These are phyloP conservation scores for Penicillium sp. DNA, from an alignment of 2,329 filamentous ascomycete species.

Conservation along the genomic window DNA sequence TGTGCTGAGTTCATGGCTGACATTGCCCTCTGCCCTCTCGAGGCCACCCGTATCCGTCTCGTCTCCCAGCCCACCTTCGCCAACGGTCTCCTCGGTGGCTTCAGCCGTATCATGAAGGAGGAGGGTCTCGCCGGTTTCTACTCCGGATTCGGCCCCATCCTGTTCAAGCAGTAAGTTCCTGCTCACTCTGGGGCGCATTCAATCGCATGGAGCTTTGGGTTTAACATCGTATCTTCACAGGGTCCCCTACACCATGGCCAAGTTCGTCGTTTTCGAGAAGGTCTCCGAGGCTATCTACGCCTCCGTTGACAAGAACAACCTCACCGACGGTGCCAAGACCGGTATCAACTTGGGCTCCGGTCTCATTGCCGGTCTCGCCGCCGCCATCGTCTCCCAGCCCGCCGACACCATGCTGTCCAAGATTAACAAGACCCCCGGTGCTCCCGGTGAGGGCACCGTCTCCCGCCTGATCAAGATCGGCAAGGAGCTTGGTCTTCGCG, in stretches of 20 bases:
- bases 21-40: slow-evolving; percentile 79
- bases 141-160: slow-evolving; percentile 84
- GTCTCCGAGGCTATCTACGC: slow-evolving; percentile 73
- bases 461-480: slow-evolving; percentile 83
- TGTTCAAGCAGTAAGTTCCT: slow-evolving; percentile 73
- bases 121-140: slow-evolving; percentile 88
- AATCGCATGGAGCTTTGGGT: background rate
- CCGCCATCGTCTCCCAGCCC: slow-evolving; percentile 83
- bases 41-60: slow-evolving; percentile 91
- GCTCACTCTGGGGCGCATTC: background rate
- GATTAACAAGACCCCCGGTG: slow-evolving; percentile 94
- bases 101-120: slow-evolving; percentile 77
- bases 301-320: slow-evolving; percentile 67
- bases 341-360: slow-evolving; percentile 82
- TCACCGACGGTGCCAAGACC: slow-evolving; percentile 72
- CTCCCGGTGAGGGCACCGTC: slow-evolving; percentile 80
- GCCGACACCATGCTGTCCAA: slow-evolving; percentile 93
- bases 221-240: slow-evolving; percentile 42
- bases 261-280: slow-evolving; percentile 94
- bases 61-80: slow-evolving; percentile 87
- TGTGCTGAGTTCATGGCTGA: slow-evolving; percentile 65
- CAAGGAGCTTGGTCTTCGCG: slow-evolving; percentile 78
- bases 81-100: slow-evolving; percentile 74
- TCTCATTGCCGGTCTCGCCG: slow-evolving; percentile 83
- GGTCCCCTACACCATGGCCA: slow-evolving; percentile 92